Base-by-base conservation (phyloP, 2,329 filamentous ascomycete genomes). In the Fusarium sp. region DNA sequence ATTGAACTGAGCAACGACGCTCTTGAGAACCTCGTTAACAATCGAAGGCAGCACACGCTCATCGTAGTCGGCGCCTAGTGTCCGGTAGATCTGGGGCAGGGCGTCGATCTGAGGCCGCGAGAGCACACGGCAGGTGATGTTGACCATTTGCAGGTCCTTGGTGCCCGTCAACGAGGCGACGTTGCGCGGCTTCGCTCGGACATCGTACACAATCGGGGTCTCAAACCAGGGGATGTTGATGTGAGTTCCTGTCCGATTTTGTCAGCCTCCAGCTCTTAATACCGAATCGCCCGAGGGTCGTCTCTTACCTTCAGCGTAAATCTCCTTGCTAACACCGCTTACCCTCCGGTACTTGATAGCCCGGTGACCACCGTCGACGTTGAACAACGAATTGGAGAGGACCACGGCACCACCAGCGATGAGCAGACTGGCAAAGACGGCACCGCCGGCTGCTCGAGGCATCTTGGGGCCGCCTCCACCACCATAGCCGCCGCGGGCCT, bases 81-180 rank as follows among this genome's bases (percentile, higher is more conserved):
- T 99, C 76, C 97, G 90, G 89, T 98, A 99, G 81, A 99, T 99
- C 86, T 98, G 95, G 20, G 97, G 97, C 47, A 99, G 91, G 35
- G 95, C 94, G 76, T 94, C 91, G 80, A 99, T 87, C 68, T 95
- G 91, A 66, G 97, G 97, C 79, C 95, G 90, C 68, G 96, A 98
- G 63, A 99, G 94, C 68, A 99, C 97, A 94, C 97, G 96, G 86
- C 97, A 99, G 81, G 96, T 99, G 83, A 99, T 98, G 90, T 99
- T 99, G 82, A 98, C 97, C 97, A 99, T 99, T 88, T 99, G 97
- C 85, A 99, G 87, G 86, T 99, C 97, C 89, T 99, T 99, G 81
- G 97, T 99, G 79, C 97, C 97, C 69, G 97, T 99, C 76, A 99
- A 90, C 76, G 97, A 98, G 76, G 97, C 94, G 79, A 99, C 95